Evolutionary conservation across 2,329 filamentous ascomycete genomes (phyloP).

Genomic region (Gremmenia infestans): DNA sequence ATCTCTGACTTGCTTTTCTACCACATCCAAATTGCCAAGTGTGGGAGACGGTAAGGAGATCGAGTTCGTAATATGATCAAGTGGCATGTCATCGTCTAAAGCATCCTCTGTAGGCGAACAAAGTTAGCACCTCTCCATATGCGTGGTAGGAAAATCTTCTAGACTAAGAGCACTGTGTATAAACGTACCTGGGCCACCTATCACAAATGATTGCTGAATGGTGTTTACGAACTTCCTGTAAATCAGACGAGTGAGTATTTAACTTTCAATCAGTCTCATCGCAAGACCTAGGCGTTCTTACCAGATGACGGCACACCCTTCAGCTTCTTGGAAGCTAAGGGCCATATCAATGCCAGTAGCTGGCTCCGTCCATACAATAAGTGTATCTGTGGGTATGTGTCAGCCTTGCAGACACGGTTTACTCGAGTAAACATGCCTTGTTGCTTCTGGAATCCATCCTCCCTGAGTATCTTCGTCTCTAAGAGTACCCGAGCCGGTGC

Average conservation of each 20-base stretch:
- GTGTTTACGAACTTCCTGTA: conserved; percentile 84
- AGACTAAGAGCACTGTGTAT: neutral
- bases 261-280: neutral
- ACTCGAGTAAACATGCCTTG: conserved; percentile 59
- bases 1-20: conserved; percentile 77
- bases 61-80: conserved; percentile 62
- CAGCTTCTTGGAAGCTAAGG: conserved; percentile 93
- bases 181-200: conserved; percentile 56
- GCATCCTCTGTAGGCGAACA: conserved; percentile 60
- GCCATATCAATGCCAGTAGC: conserved; percentile 89
- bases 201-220: conserved; percentile 68
- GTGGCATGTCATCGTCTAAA: conserved; percentile 76
- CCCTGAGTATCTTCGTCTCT: conserved; percentile 84
- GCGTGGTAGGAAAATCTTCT: neutral
- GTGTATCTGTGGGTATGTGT: conserved; percentile 61
- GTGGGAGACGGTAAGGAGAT: conserved; percentile 75
- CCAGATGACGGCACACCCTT: conserved; percentile 92
- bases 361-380: conserved; percentile 96
- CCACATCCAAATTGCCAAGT: conserved; percentile 75
- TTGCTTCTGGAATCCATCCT: conserved; percentile 97
- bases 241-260: conserved; percentile 6
- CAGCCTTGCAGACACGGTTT: conserved; percentile 17
- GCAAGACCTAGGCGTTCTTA: conserved; percentile 38
- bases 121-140: conserved; percentile 2
- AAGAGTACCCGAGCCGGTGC: conserved; percentile 77